Base-by-base conservation (phyloP, 345 rosid genomes). In the Citrus glauca region DNA sequence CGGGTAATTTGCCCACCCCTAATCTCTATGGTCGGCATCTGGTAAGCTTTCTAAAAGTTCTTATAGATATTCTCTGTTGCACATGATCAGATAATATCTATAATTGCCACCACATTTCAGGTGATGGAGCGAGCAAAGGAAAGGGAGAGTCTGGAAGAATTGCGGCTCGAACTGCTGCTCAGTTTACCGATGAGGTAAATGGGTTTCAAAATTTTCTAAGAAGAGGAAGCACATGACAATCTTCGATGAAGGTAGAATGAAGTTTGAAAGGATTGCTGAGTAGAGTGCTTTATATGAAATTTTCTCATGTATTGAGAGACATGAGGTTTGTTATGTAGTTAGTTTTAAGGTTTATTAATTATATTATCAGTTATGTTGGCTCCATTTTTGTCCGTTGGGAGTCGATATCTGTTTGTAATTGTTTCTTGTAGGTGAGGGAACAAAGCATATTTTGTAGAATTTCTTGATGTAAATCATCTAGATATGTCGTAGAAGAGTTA, bases 91-190 rank as follows among this genome's bases (percentile, higher is more conserved):
- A 64, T 13, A 32, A 27, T 4, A 11, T n/a, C 38, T 55, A 9
- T 66, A 27, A 66, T 65, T 35, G 22, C 16, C 2, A 24, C 40
- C 61, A n/a, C 48, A n/a, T 35, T 66, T 72, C 80, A 96, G 98
- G 91, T 94, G 72, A 78, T 93, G 55, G 97, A 92, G 83, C 89
- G 95, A 83, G 98, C 97, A 0, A 91, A 94, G 67, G 98, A 96
- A 87, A 94, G 95, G n/a, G 91, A 87, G 87, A 93, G 86, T 83
- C 80, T 94, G 86, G 97, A 94, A 85, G 94, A 90, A 65, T 80
- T 88, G 73, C 83, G 97, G 86, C 87, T 70, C 88, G 97, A 79
- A 92, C 95, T 24, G 91, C 93, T 56, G 94, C 94, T 17, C 94
- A 91, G 76, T 92, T 91, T 83, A 85, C 86, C 4, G 89, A 92